Evolutionary conservation across 2,329 filamentous ascomycete species (phyloP), one percentile per base, ranked within the genome.

Genomic region (Aspergillus fructus): DNA sequence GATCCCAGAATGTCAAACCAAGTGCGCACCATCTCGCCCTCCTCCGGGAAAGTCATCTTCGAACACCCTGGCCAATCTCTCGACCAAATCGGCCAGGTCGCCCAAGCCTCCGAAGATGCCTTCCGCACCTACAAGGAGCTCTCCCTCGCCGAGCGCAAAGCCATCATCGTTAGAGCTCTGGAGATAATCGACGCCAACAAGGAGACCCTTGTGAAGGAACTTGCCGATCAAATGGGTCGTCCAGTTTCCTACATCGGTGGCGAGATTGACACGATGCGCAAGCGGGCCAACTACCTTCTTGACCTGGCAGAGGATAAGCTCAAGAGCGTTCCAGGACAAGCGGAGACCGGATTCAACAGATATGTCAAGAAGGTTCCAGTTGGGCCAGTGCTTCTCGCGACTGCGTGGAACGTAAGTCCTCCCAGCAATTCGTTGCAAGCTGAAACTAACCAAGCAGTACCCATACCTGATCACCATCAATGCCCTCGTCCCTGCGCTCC

Each of bases 381-480:
- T 54, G 93, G 93, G 0, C 90, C 91, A 7, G 88, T 96, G 11
- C 81, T 97, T 53, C 83, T 96, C 64, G 83, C 96, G 59, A 96
- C 96, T 73, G 89, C 93, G 3, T 96, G 93, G 93, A 96, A 96
- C 76, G 92, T 94, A 3, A 48, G 6, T 5, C 75, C 52, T 49
- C 17, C 23, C 11, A 30, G 9, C 9, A 4, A 30, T 30, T 11
- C 9, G 4, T 2, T 34, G 17, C 13, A 33, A 13, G 13, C 34
- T 37, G 2, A 37, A 21, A 23, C 47, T 58, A 23, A 55, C 19
- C 15, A 5, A 9, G 19, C 66, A 96, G 91, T 96, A 96, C 71
- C 92, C 93, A 24, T 96, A 96, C 72, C 81, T 97, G 47, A 96
- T 92, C 63, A 85, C 96, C 21, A 84, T 96, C 70, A 96, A 96